Evolutionary conservation across 2,329 filamentous ascomycete species (phyloP), one percentile per base, ranked within the genome.

Genomic region (Nectriaceae sp.): DNA sequence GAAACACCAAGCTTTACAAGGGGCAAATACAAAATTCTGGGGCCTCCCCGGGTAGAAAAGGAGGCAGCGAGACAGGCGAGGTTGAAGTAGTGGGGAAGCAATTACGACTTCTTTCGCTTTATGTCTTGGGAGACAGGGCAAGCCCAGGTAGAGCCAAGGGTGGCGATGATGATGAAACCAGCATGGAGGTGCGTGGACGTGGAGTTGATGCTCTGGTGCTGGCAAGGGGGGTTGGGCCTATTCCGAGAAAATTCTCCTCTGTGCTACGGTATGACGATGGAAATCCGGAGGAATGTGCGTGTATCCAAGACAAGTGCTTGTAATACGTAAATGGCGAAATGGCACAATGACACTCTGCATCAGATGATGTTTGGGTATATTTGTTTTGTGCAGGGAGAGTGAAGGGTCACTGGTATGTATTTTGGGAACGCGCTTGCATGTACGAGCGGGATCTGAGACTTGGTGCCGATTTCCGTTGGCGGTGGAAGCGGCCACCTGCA

Each of bases 151-250:
- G 24, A 13, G 24, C 24, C 24, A 29, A 13, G 24, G 24, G 24
- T 29, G 24, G 24, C 24, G 24, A 29, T 6, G 24, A 29, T 6
- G 24, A 18, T 29, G 44, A 24, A 26, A 47, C 55, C 46, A 55
- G 42, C 40, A 49, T 35, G 8, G 21, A 15, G 6, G 6, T 19
- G 6, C 19, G 40, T 21, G 19, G 41, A 43, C n/a, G n/a, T 21
- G 41, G 20, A 21, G 29, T 35, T 21, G 19, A 29, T 13, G 21
- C 19, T 21, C 15, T 11, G 16, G n/a, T n/a, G 18, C 18, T 16
- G 26, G 40, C 13, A n/a, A 36, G 26, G 33, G 18, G n/a, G 11
- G 19, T 15, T 13, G 20, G 8, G 41, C 16, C 26, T 24, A 21
- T 43, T 29, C 26, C 31, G 31, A 29, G 24, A 29, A 29, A 6